phyloP scores from a whole-genome alignment of 768 basidiomycete species.

The Chalciporus chontae region DNA sequence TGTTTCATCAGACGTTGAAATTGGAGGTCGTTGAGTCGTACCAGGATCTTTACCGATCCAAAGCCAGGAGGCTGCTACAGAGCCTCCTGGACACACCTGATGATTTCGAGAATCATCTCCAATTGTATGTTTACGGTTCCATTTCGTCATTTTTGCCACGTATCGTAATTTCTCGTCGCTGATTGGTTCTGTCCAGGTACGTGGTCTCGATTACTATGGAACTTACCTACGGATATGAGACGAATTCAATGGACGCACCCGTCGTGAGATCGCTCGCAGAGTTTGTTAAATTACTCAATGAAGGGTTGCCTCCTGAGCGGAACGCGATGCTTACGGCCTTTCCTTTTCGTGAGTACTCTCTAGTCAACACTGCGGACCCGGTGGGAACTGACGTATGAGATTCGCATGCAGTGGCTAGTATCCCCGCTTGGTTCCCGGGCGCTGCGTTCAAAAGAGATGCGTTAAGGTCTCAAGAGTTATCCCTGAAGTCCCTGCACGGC shows the following conservation, averaged over 20 bases:
- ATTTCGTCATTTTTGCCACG: neutral
- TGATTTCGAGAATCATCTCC: conserved; percentile 25
- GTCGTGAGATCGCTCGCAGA: conserved; percentile 26
- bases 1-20: conserved; percentile 28
- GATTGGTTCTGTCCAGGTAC: conserved; percentile 16
- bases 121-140: conserved; percentile 11
- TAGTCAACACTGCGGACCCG: neutral
- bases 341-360: conserved; percentile 24
- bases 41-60: conserved; percentile 22
- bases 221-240: conserved; percentile 29
- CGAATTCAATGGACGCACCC: conserved; percentile 23
- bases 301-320: conserved; percentile 24
- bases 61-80: conserved; percentile 16
- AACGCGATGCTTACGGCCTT: conserved; percentile 27
- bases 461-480: conserved; percentile 24
- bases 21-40: conserved; percentile 16
- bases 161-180: neutral
- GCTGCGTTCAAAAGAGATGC: conserved; percentile 28
- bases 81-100: conserved; percentile 21
- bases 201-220: conserved; percentile 31
- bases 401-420: conserved; percentile 20
- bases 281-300: conserved; percentile 19
- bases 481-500: conserved; percentile 19
- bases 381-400: conserved; percentile 1
- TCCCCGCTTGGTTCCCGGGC: conserved; percentile 30